These are phyloP conservation scores for Funneliformis caledonium DNA, from an alignment of 371 early-diverging fungal species.

Conservation along the genomic window DNA sequence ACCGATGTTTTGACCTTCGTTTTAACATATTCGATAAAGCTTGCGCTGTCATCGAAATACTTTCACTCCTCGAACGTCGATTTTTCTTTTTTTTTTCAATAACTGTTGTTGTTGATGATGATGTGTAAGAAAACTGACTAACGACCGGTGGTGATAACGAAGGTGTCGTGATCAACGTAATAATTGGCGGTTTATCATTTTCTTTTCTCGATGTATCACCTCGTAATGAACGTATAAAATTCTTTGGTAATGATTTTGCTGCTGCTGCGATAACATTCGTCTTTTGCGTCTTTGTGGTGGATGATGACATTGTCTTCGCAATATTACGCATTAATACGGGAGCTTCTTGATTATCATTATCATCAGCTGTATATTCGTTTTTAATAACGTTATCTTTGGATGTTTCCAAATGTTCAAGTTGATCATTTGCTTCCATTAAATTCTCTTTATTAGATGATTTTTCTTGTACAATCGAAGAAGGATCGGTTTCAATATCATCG, in stretches of 20 bases:
- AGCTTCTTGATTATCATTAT: background rate
- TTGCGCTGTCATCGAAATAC: background rate
- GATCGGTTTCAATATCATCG: background rate
- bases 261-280: background rate
- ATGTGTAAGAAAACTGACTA: slow-evolving; percentile 13
- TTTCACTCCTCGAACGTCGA: slow-evolving; percentile 14
- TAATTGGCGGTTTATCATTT: background rate
- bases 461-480: background rate
- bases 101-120: background rate
- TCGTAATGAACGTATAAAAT: background rate
- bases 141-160: slow-evolving; percentile 14
- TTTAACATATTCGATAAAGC: background rate
- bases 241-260: slow-evolving; percentile 9
- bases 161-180: background rate
- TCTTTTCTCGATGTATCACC: background rate
- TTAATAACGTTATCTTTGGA: background rate
- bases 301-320: background rate
- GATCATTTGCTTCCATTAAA: background rate
- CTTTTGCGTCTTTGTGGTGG: slow-evolving; percentile 24
- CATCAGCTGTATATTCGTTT: background rate
- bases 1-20: background rate
- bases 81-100: background rate
- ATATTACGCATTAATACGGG: background rate
- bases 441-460: background rate
- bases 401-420: background rate